Conservation (phyloP, 371 early-diverging fungal species). For the Conidiobolus incongruus region DNA sequence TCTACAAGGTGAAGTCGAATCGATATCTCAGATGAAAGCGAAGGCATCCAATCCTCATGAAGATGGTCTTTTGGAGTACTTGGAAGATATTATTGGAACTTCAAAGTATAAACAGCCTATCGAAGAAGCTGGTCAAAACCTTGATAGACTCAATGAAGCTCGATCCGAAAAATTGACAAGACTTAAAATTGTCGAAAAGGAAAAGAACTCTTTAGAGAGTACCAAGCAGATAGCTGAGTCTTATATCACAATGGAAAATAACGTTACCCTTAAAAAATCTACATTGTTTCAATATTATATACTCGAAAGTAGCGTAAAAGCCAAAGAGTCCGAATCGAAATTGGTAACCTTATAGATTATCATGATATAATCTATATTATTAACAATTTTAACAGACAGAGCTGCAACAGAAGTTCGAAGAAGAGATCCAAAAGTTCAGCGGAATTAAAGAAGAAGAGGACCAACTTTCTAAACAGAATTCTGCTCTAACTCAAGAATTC, state of each 20-base stretch:
- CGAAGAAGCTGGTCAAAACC: slow-evolving; percentile 31
- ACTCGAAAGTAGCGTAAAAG: neutral
- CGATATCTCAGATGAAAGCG: slow-evolving; percentile 97
- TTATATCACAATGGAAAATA: slow-evolving; percentile 61
- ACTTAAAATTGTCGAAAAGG: slow-evolving; percentile 27
- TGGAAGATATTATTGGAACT: no score
- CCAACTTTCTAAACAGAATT: slow-evolving; percentile 25
- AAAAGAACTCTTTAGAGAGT: slow-evolving; percentile 10
- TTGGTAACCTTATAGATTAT: neutral
- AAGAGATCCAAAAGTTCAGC: slow-evolving; percentile 27
- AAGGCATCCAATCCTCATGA: slow-evolving; percentile 82
- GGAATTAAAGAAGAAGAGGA: slow-evolving; percentile 27
- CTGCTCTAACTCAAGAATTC: slow-evolving; percentile 27
- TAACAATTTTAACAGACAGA: slow-evolving; percentile 12
- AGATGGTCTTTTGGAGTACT: slow-evolving; percentile 95
- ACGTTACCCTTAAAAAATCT: slow-evolving; percentile 32
- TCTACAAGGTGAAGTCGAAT: slow-evolving; percentile 99
- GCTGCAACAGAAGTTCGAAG: slow-evolving; percentile 21
- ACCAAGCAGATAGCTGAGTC: slow-evolving; percentile 64
- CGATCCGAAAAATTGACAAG: slow-evolving; percentile 64
- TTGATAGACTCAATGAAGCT: slow-evolving; percentile 55
- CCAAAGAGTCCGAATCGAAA: neutral
- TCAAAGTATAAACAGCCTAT: slow-evolving; percentile 73
- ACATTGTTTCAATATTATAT: slow-evolving; percentile 14
- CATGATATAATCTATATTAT: neutral